These are phyloP conservation scores for Debaryomyces psychrophilus DNA, from an alignment of 1,139 yeast species.

Conservation along the genomic window DNA sequence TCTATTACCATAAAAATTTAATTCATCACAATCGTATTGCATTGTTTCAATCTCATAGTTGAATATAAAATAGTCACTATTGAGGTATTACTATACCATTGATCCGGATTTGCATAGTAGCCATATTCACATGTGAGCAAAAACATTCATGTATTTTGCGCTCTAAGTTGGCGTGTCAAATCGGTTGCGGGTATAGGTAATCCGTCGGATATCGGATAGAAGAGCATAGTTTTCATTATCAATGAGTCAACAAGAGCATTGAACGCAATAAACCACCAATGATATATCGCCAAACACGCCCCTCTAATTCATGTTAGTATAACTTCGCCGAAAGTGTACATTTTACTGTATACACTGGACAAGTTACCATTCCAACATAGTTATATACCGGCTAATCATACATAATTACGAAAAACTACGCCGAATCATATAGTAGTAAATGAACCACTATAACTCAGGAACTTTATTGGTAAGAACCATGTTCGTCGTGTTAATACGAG, in stretches of 20 bases:
- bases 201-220: neutral
- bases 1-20: too few species aligned
- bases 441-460: neutral
- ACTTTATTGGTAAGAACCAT: too few species aligned
- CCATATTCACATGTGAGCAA: too few species aligned
- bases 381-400: neutral
- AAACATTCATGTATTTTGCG: neutral
- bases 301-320: neutral
- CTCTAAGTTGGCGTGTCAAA: neutral
- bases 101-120: too few species aligned
- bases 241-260: too few species aligned
- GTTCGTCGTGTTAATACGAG: too few species aligned
- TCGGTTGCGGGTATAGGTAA: neutral
- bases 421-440: neutral
- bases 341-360: neutral
- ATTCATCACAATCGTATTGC: too few species aligned
- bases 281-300: neutral
- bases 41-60: too few species aligned
- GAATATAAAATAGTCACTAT: too few species aligned
- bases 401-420: neutral
- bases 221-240: neutral
- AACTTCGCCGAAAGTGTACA: conserved; percentile 1
- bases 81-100: too few species aligned
- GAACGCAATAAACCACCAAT: neutral
- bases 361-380: neutral